Evolutionary conservation across 2,329 filamentous ascomycete species (phyloP).

Genomic region (Dothiorella sarmentorum): DNA sequence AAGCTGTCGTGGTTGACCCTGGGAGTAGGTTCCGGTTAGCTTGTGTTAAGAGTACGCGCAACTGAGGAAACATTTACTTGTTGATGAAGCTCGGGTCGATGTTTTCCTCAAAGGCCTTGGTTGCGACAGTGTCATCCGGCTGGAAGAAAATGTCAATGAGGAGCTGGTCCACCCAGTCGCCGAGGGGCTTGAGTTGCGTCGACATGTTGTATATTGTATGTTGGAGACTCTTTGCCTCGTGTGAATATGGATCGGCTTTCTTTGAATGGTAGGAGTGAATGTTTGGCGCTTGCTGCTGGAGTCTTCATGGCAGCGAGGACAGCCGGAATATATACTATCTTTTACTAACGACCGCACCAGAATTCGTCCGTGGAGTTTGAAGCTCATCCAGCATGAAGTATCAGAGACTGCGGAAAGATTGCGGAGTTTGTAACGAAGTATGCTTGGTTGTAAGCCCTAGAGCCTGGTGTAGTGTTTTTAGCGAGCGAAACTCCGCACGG

Average conservation of each 20-base stretch:
- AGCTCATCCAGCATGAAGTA: neutral
- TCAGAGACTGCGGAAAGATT: neutral
- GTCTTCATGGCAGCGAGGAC: neutral
- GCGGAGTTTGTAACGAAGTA: neutral
- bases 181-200: slow-evolving; percentile 13
- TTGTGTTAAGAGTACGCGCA: too few relatives aligned
- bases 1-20: slow-evolving; percentile 19
- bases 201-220: slow-evolving; percentile 19
- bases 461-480: neutral
- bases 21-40: neutral
- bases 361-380: neutral
- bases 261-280: neutral
- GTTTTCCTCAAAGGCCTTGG: slow-evolving; percentile 1
- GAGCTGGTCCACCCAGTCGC: slow-evolving; percentile 17
- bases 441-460: neutral
- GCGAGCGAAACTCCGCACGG: neutral
- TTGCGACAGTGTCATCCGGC: neutral
- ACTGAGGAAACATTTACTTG: neutral
- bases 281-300: neutral
- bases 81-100: slow-evolving; percentile 13
- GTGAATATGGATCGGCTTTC: too few relatives aligned
- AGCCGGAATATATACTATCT: neutral
- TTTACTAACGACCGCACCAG: neutral
- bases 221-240: too few relatives aligned
- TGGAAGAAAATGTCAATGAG: slow-evolving; percentile 17